Evolutionary conservation across 2,329 filamentous ascomycete genomes (phyloP).

Genomic region (Akanthomyces muscarius): DNA sequence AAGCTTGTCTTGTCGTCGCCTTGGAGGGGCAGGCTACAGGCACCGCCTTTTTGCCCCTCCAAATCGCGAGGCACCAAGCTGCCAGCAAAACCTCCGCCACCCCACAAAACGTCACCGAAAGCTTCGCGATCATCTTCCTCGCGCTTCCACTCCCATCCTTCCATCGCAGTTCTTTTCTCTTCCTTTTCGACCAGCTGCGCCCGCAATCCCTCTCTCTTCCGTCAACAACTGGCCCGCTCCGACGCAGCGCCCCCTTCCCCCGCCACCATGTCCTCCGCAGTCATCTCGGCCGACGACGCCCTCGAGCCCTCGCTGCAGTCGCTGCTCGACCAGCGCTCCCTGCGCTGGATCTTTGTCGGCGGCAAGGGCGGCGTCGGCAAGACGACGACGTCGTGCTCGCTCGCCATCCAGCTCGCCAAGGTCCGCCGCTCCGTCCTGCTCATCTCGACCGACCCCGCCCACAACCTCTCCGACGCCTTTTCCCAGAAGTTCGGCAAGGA

Average conservation of each 20-base stretch:
- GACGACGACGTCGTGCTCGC: conserved; percentile 97
- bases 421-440: conserved; percentile 93
- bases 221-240: not conserved
- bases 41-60: not conserved
- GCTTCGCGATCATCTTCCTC: not conserved
- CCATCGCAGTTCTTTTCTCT: not conserved
- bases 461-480: conserved; percentile 97
- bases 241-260: not conserved
- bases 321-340: conserved; percentile 88
- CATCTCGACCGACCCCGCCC: conserved; percentile 96
- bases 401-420: conserved; percentile 94
- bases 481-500: conserved; percentile 99
- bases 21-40: not conserved
- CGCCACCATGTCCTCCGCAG: conserved; percentile 36
- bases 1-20: not conserved
- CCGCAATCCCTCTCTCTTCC: not conserved
- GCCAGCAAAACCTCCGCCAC: not conserved
- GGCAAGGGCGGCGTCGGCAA: conserved; percentile 98
- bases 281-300: conserved; percentile 56
- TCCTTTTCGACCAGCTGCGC: not conserved
- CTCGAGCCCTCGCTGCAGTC: conserved; percentile 92
- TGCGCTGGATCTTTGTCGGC: conserved; percentile 98
- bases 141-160: not conserved
- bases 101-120: not conserved
- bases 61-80: not conserved